phyloP scores from a whole-genome alignment of 2,329 filamentous ascomycete genomes.

The Claviceps quebecensis region DNA sequence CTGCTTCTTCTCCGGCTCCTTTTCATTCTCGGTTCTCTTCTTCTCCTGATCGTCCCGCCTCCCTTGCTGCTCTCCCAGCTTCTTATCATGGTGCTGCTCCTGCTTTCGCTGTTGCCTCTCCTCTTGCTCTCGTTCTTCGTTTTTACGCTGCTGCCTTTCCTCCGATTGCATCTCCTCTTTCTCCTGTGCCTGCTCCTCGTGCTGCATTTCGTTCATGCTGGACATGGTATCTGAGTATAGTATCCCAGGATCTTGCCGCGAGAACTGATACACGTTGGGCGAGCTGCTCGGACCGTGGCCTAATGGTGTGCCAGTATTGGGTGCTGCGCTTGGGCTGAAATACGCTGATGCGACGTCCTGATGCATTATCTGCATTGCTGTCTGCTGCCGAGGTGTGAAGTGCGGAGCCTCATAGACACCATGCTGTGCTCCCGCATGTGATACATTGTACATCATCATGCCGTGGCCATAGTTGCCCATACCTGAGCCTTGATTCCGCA shows the following conservation, averaged over 20 bases:
- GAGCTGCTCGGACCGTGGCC: conserved; percentile 35
- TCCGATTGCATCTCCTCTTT: too few species aligned
- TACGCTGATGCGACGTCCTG: conserved; percentile 49
- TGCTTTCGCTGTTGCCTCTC: background rate
- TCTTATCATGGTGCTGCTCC: conserved; percentile 7
- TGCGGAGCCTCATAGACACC: conserved; percentile 64
- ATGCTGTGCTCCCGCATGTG: conserved; percentile 45
- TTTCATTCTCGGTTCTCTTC: too few species aligned
- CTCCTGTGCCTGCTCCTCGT: conserved; percentile 4
- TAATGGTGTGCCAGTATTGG: conserved; percentile 40
- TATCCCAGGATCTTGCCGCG: conserved; percentile 42
- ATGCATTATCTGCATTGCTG: conserved; percentile 57
- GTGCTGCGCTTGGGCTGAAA: conserved; percentile 33
- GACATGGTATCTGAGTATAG: conserved; percentile 35
- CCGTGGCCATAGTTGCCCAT: conserved; percentile 47
- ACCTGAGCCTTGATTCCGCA: conserved; percentile 38
- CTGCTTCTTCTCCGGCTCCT: too few species aligned
- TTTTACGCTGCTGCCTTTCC: too few species aligned
- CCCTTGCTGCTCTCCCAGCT: too few species aligned
- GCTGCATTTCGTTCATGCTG: conserved; percentile 31
- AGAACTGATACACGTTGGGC: conserved; percentile 53
- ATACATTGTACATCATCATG: conserved; percentile 69
- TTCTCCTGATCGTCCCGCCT: too few species aligned
- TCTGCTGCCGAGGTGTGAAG: conserved; percentile 62
- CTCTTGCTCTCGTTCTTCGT: too few species aligned